Evolutionary conservation across 805 yeast species (phyloP).

Genomic region (Candida nemodendra): DNA sequence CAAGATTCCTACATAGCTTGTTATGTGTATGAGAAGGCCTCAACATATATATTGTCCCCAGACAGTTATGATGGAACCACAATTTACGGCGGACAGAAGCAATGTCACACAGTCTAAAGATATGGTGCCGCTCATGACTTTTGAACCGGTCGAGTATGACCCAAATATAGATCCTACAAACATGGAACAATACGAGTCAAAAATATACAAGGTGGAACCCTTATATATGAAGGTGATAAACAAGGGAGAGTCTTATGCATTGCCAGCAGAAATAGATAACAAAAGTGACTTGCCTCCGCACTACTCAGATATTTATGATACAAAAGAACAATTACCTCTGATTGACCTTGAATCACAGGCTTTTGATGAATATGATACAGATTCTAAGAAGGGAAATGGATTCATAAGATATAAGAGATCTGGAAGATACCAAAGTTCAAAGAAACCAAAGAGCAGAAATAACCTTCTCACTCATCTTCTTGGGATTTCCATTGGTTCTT

Average conservation of each 20-base stretch:
- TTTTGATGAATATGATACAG: no score
- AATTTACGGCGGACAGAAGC: background rate
- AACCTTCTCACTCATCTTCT: no score
- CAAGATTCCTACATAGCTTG: no score
- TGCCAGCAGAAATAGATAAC: background rate
- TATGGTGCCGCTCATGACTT: no score
- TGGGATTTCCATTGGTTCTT: no score
- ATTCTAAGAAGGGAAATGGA: no score
- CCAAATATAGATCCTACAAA: constrained; percentile 30
- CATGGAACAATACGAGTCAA: constrained; percentile 31
- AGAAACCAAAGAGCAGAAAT: no score
- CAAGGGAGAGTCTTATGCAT: constrained; percentile 3
- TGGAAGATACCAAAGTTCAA: no score
- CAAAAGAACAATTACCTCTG: no score
- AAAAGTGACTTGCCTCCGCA: background rate
- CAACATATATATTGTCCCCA: constrained; percentile 14
- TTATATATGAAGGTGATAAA: constrained; percentile 12
- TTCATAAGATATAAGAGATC: no score
- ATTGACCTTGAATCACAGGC: no score
- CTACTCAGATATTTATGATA: background rate
- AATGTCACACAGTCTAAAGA: background rate
- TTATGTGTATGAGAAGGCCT: constrained; percentile 26
- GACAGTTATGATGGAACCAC: constrained; percentile 1
- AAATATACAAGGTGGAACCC: constrained; percentile 30
- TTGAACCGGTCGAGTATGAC: constrained; percentile 31